phyloP scores from a whole-genome alignment of 2,329 filamentous ascomycete genomes.

The Blastomyces gilchristii region DNA sequence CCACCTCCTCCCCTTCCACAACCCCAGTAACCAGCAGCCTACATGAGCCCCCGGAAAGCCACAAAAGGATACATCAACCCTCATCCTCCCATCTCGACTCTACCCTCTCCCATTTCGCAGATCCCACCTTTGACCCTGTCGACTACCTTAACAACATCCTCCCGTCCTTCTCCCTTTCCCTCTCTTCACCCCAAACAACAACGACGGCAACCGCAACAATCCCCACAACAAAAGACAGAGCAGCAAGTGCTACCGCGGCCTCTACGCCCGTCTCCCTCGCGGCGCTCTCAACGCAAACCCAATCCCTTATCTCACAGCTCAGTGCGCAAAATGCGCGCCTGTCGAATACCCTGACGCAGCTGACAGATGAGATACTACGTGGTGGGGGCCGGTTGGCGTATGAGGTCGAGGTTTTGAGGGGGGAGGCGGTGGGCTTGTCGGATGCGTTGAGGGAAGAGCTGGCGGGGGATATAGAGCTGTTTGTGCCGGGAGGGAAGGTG shows the following conservation, averaged over 20 bases:
- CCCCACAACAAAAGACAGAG: slow-evolving; percentile 21
- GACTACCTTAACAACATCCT: slow-evolving; percentile 75
- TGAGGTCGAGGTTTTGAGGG: slow-evolving; percentile 85
- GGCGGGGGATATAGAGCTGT: slow-evolving; percentile 59
- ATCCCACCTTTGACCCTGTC: slow-evolving; percentile 67
- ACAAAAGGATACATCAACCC: not conserved
- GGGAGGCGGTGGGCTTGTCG: slow-evolving; percentile 69
- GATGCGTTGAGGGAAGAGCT: slow-evolving; percentile 65
- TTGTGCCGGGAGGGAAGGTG: slow-evolving; percentile 48
- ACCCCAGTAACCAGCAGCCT: not conserved
- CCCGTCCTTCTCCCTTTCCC: slow-evolving; percentile 49
- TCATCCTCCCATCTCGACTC: slow-evolving; percentile 55
- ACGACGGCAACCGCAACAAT: not conserved
- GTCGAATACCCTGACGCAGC: slow-evolving; percentile 68
- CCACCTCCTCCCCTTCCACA: not conserved
- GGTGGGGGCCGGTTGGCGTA: slow-evolving; percentile 83
- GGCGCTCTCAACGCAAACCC: slow-evolving; percentile 71
- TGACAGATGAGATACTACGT: slow-evolving; percentile 90
- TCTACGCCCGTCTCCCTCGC: slow-evolving; percentile 47
- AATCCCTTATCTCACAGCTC: slow-evolving; percentile 74
- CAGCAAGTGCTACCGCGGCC: not conserved
- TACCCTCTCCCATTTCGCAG: slow-evolving; percentile 63
- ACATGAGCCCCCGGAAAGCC: not conserved
- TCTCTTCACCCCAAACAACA: slow-evolving; percentile 12
- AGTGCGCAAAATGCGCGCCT: slow-evolving; percentile 79